Conservation (phyloP, 129 eudicot genomes). For the Calendula officinalis region DNA sequence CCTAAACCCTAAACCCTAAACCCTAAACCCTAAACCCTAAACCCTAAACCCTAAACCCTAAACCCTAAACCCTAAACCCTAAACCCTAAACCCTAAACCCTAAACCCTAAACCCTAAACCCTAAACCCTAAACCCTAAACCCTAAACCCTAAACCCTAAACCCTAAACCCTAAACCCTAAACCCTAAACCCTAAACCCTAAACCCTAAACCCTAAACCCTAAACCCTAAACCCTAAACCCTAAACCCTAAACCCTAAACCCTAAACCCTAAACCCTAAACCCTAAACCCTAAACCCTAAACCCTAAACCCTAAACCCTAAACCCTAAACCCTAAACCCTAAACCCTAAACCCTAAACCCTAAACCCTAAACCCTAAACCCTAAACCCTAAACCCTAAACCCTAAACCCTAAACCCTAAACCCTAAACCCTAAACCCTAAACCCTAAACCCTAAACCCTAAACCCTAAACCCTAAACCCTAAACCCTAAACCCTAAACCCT, state of each 20-base stretch:
- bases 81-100: not conserved
- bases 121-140: not conserved
- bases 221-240: not conserved
- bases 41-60: not conserved
- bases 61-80: not conserved
- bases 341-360: not conserved
- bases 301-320: not conserved
- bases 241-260: not conserved
- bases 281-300: not conserved
- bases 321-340: not conserved
- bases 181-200: not conserved
- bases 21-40: not conserved
- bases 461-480: not conserved
- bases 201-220: not conserved
- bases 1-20: not conserved
- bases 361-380: not conserved
- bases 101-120: not conserved
- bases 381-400: not conserved
- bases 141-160: not conserved
- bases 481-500: not conserved
- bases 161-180: not conserved
- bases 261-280: not conserved
- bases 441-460: not conserved
- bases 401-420: not conserved
- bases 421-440: not conserved